Evolutionary conservation across 1,284 basidiomycete genomes (phyloP), one percentile per base, ranked within the genome.

Genomic region (Fomes fomentarius): DNA sequence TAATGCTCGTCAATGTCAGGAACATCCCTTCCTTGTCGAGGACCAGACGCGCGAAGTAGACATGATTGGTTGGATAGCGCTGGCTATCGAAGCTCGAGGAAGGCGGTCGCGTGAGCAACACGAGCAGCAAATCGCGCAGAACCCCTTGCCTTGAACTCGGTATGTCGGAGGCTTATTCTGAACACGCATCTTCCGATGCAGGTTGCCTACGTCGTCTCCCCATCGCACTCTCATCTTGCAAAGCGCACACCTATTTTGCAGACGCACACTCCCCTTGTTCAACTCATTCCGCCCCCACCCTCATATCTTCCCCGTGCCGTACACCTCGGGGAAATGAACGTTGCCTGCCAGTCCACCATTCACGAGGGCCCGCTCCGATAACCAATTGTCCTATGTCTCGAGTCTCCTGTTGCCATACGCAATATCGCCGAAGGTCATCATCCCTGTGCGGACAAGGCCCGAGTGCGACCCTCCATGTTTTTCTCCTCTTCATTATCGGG

Each of bases 31-130:
- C 76, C 75, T 94, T 40, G 66, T 73, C 12, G 75, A 76, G 35
- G 84, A 86, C 59, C 72, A 70, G 8, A 72, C 75, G 15, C 76
- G 83, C 5, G 73, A 84, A 0, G 91, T 94, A 4, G 89, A 96
- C 69, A 94, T 95, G 91, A 78, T 77, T 17, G 81, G 76, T 5
- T 97, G 94, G 94, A 91, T 95, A 10, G 74, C 73, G 14, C 71
- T 70, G 10, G 89, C 91, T 2, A 70, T 93, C 22, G 77, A 78
- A 28, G 74, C 55, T 6, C 63, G 69, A 25, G 60, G 67, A 3
- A 44, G 55, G 11, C 63, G 63, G 26, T 28, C 47, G 10, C 60
- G 60, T 15, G 57, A 64, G 31, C 65, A 67, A 41, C 52, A 56
- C 33, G 53, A 65, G 50, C 48, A 56, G 34, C 51, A 55, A 12